phyloP scores from a whole-genome alignment of 805 yeast genomes.

The Metschnikowia colocasiae region DNA sequence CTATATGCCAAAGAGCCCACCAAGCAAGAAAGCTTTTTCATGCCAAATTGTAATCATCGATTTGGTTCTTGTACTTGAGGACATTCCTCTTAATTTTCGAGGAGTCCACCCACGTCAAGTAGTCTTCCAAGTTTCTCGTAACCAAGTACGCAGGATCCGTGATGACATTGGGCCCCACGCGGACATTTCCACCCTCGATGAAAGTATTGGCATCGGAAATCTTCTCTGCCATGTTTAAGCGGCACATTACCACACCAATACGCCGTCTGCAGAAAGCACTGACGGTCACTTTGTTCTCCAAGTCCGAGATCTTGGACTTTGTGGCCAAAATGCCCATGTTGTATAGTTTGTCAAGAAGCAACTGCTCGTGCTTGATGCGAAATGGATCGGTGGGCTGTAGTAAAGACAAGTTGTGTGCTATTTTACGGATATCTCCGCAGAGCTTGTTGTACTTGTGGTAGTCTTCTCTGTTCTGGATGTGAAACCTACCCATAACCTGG shows the following conservation, averaged over 20 bases:
- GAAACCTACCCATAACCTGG: slow-evolving; percentile 94
- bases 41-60: slow-evolving; percentile 58
- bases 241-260: slow-evolving; percentile 90
- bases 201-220: slow-evolving; percentile 85
- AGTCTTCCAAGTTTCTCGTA: slow-evolving; percentile 92
- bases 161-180: slow-evolving; percentile 94
- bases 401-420: slow-evolving; percentile 81
- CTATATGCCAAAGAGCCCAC: background rate
- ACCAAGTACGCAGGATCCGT: slow-evolving; percentile 95
- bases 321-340: slow-evolving; percentile 85
- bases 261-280: slow-evolving; percentile 90
- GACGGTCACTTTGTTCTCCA: slow-evolving; percentile 89
- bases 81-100: slow-evolving; percentile 90
- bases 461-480: slow-evolving; percentile 91
- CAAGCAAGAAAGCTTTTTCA: slow-evolving; percentile 13
- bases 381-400: slow-evolving; percentile 85
- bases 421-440: slow-evolving; percentile 85
- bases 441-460: slow-evolving; percentile 90
- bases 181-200: slow-evolving; percentile 94
- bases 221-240: slow-evolving; percentile 90
- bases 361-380: slow-evolving; percentile 83
- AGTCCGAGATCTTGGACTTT: slow-evolving; percentile 84
- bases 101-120: slow-evolving; percentile 95
- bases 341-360: slow-evolving; percentile 80
- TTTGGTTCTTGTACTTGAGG: slow-evolving; percentile 75